Evolutionary conservation across 148 eudicot species (phyloP).

Genomic region (Beta vulgaris): DNA sequence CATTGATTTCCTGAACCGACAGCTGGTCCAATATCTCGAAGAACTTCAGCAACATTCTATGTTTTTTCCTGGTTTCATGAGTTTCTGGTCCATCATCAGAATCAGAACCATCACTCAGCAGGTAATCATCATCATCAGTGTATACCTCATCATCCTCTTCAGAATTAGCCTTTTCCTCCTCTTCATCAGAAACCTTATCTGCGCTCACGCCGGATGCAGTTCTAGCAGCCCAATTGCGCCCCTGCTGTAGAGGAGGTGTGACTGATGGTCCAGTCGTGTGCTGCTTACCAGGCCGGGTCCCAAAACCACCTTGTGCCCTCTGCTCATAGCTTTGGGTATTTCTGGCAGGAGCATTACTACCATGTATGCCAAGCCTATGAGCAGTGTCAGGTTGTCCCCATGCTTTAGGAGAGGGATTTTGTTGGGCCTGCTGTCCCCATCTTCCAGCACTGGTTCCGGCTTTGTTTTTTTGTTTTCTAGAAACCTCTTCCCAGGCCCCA

Average conservation of each 20-base stretch:
- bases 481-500: slow-evolving; percentile 54
- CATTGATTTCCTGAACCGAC: slow-evolving; percentile 51
- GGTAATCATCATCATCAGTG: slow-evolving; percentile 54
- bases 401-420: slow-evolving; percentile 38
- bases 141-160: slow-evolving; percentile 38
- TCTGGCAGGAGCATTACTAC: slow-evolving; percentile 23
- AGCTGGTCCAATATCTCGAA: slow-evolving; percentile 48
- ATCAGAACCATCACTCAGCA: slow-evolving; percentile 49
- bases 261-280: slow-evolving; percentile 18
- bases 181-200: slow-evolving; percentile 4
- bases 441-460: slow-evolving; percentile 29
- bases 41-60: slow-evolving; percentile 42
- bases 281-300: not conserved
- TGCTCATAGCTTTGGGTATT: slow-evolving; percentile 20
- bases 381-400: slow-evolving; percentile 47
- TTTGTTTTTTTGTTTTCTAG: slow-evolving; percentile 39
- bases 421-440: slow-evolving; percentile 34
- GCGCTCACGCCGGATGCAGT: slow-evolving; percentile 28
- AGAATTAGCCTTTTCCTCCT: slow-evolving; percentile 16
- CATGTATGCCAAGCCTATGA: slow-evolving; percentile 34
- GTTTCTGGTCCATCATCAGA: slow-evolving; percentile 47
- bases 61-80: slow-evolving; percentile 53
- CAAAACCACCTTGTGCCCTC: slow-evolving; percentile 29
- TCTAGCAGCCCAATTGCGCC: slow-evolving; percentile 35
- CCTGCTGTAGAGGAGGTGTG: slow-evolving; percentile 43